Base-by-base conservation (phyloP, 495 filamentous ascomycete species). In the Evernia prunastri region DNA sequence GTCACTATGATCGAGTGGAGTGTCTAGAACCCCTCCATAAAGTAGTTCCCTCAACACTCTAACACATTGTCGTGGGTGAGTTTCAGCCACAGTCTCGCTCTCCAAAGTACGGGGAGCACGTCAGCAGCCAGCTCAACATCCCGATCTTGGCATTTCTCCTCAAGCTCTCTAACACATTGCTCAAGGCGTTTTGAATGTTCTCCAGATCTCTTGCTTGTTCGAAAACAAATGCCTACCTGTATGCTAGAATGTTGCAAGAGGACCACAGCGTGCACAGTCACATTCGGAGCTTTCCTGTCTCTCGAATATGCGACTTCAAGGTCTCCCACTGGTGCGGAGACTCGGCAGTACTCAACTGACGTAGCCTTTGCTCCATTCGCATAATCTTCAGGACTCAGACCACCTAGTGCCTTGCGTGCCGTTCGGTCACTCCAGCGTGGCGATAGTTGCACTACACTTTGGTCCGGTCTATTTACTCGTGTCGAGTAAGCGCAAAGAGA, bases 41-140 rank as follows among this genome's bases (percentile, higher is more conserved):
- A 27, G 15, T 23, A 27, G 9, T 17, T 4, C 47, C 12, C 13
- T 15, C 23, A 29, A 15, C 47, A 51, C 25, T 5, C n/a, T 29
- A 64, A 31, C 20, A 0, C 36, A 20, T 42, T 42, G n/a, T 65
- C 56, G 5, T 58, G 53, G 5, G 43, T 35, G 5, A 62, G 63
- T 20, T 49, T 64, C 37, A 65, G 35, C 66, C 62, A 68, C 11
- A 62, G 29, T 33, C 62, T 65, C 40, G 63, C 62, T 39, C 66
- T 65, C 62, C 66, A 68, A 33, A 68, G 58, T 0, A 35, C 23
- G 4, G 37, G 9, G 33, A 68, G 31, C 13, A 68, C 42, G n/a
- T 61, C 62, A 17, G 9, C 15, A 20, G 31, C n/a, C 20, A 68
- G 13, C 40, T 68, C 62, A 18, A 63, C 56, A 43, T 64, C 66